Conservation (phyloP, 1,284 basidiomycete species). For the Ceratobasidium sp. region DNA sequence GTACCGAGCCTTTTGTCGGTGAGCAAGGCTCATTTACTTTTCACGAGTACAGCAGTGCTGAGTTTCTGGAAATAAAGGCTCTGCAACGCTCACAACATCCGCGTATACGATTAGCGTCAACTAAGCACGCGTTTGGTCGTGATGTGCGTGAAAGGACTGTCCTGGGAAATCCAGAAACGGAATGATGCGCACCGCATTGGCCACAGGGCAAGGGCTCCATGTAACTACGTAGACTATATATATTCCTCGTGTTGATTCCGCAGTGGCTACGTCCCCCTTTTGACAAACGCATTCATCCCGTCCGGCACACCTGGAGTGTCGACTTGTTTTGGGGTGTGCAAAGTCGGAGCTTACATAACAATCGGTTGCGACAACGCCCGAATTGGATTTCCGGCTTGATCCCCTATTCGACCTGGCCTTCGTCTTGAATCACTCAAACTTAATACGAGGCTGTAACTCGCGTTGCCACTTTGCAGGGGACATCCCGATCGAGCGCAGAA, state of each 20-base stretch:
- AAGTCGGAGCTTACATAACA: constrained; percentile 22
- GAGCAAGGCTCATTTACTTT: not conserved
- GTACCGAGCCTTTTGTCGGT: constrained; percentile 22
- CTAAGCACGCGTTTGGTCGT: constrained; percentile 1
- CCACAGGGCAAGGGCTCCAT: constrained; percentile 14
- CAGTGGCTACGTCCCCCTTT: not conserved
- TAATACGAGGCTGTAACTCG: not conserved
- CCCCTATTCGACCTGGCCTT: not conserved
- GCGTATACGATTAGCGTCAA: not conserved
- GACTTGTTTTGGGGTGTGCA: not conserved
- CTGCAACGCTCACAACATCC: not conserved
- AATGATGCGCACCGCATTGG: constrained; percentile 26
- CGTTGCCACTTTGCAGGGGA: not conserved
- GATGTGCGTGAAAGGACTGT: constrained; percentile 30
- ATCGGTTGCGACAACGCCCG: not conserved
- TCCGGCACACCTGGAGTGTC: constrained; percentile 6
- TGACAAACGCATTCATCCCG: not conserved
- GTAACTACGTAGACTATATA: constrained; percentile 8
- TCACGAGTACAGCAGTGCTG: not conserved
- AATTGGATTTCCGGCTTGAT: not conserved
- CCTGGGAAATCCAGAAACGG: not conserved
- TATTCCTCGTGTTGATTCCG: not conserved
- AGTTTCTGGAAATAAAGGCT: not conserved
- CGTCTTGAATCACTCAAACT: not conserved
- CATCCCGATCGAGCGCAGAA: not conserved